Evolutionary conservation across 305 asterid genomes (phyloP), one percentile per base, ranked within the genome.

Genomic region (Ilex paraguariensis): DNA sequence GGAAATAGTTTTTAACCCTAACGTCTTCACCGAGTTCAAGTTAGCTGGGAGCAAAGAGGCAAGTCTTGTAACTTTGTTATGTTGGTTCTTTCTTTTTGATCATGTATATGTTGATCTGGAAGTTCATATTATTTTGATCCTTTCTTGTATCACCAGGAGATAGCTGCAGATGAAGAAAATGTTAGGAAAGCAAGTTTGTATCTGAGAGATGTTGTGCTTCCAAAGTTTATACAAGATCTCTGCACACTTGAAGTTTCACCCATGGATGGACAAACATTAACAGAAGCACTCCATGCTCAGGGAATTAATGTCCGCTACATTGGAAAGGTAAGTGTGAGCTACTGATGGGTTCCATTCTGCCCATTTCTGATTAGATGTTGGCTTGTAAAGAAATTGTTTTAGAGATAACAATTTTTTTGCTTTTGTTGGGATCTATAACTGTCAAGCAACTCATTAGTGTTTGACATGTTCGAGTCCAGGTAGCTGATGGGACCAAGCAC

Each of bases 251-350:
- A 91, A 76, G 95, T 91, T 77, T 91, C 96, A 65, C 98, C 97
- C 55, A 87, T 92, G 97, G 97, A 92, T 78, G 98, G 98, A 28
- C 96, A 88, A 59, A 90, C 99, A 60, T 78, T 94, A 61, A 94
- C 96, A 52, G 99, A 94, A 78, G 95, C 97, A 60, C 95, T 94
- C 67, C 99, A 88, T 83, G 95, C 97, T 32, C 95, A 90, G 76
- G 99, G 99, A 54, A 81, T 94, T 69, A 94, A 94, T 63, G 79
- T 90, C 70, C 99, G 97, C 51, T 94, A 94, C 70, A 76, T 94
- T 68, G 95, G 97, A 63, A 85, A 85, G 71, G 99, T 90, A 84
- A 78, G 88, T 59, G 32, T 63, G 31, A 42, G 60, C 63, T 52
- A 61, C 53, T 63, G 57, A 65, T 68, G 65, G 62, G 36, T 30